Evolutionary conservation across 345 rosid genomes (phyloP).

Genomic region (Ceriops zippeliana): DNA sequence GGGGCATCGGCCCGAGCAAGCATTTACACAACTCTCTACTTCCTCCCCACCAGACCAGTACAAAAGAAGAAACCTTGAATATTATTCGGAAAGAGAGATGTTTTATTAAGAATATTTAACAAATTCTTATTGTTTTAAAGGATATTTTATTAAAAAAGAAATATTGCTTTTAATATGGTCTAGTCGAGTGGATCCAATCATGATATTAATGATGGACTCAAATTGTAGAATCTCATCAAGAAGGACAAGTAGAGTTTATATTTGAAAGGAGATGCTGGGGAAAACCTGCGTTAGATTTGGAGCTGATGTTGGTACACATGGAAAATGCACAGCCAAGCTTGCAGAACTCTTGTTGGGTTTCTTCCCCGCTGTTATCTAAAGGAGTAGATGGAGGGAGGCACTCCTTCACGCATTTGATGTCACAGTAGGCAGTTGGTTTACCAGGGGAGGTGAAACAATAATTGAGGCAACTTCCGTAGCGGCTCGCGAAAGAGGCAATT

Average conservation of each 20-base stretch:
- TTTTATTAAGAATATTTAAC: no score
- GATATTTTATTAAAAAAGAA: no score
- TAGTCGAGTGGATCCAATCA: no score
- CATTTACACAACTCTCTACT: slow-evolving; percentile 37
- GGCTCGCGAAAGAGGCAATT: no score
- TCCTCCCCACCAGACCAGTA: slow-evolving; percentile 26
- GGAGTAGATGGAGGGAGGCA: slow-evolving; percentile 18
- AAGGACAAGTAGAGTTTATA: no score
- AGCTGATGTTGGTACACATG: slow-evolving; percentile 37
- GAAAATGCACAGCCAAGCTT: slow-evolving; percentile 41
- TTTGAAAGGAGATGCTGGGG: no score
- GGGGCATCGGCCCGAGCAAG: slow-evolving; percentile 34
- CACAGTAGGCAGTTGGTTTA: slow-evolving; percentile 9
- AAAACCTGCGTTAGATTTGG: slow-evolving; percentile 31
- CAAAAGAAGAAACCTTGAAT: not conserved
- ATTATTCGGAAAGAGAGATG: no score
- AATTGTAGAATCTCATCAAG: no score
- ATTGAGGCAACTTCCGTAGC: no score
- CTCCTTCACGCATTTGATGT: slow-evolving; percentile 30
- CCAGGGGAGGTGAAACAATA: not conserved
- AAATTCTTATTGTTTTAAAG: no score
- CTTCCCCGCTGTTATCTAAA: not conserved
- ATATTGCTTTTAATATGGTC: no score
- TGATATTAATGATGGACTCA: no score
- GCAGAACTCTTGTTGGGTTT: slow-evolving; percentile 25